phyloP scores from a whole-genome alignment of 169 alveolate species.

The Plasmodium relictum region DNA sequence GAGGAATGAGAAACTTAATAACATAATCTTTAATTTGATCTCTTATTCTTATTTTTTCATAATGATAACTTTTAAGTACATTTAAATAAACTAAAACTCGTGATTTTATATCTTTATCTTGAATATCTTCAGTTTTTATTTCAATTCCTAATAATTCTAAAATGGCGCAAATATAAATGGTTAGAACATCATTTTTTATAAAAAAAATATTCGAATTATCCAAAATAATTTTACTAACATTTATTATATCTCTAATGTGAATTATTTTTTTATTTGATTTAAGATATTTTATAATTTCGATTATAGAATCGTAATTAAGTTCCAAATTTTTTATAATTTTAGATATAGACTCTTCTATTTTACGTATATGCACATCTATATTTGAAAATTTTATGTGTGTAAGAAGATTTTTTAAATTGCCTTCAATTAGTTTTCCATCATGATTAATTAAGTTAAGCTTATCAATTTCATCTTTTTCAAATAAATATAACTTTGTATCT shows the following conservation, averaged over 20 bases:
- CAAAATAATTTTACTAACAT: constrained; percentile 10
- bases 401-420: constrained; percentile 26
- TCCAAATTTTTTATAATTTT: constrained; percentile 4
- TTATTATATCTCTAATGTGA: constrained; percentile 29
- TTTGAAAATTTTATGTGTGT: neutral
- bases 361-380: neutral
- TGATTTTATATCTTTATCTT: constrained; percentile 7
- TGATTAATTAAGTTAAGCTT: neutral
- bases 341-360: neutral
- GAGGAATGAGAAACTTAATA: constrained; percentile 11
- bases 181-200: neutral
- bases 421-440: constrained; percentile 9
- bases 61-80: constrained; percentile 21
- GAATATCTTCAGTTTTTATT: constrained; percentile 4
- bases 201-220: constrained; percentile 19
- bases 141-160: constrained; percentile 31
- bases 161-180: constrained; percentile 10
- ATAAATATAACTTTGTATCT: constrained; percentile 1
- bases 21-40: constrained; percentile 14
- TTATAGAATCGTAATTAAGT: constrained; percentile 22
- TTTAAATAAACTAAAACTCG: constrained; percentile 13
- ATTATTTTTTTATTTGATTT: constrained; percentile 6
- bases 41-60: constrained; percentile 2
- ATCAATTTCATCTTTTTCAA: constrained; percentile 21
- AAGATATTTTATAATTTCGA: constrained; percentile 44